Conservation (phyloP, 345 rosid species). For the Litchi chinensis region DNA sequence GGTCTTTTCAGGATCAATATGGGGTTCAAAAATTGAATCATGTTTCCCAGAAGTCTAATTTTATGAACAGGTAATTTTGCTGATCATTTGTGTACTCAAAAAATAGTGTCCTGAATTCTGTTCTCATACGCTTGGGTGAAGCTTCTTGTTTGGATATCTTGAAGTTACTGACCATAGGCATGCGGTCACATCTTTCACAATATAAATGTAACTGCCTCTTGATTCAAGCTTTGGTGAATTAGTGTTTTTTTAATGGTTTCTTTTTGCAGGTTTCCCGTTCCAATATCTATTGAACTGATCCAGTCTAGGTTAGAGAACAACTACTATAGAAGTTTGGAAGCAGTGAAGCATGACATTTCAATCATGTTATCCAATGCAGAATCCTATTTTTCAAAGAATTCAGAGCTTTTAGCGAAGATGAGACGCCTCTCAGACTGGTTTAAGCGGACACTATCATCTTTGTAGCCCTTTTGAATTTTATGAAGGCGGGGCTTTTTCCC, state of each 20-base stretch:
- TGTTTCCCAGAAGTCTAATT: constrained; percentile 65
- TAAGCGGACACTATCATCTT: constrained; percentile 44
- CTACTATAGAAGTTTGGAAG: constrained; percentile 81
- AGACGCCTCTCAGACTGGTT: constrained; percentile 63
- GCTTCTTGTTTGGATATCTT: too few relatives aligned
- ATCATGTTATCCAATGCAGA: constrained; percentile 76
- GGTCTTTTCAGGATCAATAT: constrained; percentile 67
- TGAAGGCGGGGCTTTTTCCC: constrained; percentile 11
- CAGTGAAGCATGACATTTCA: constrained; percentile 68
- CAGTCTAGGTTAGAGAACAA: constrained; percentile 74
- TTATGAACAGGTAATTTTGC: constrained; percentile 70
- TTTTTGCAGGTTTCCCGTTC: constrained; percentile 82
- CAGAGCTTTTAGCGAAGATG: constrained; percentile 56
- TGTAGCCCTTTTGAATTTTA: constrained; percentile 29
- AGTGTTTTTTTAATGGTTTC: not conserved
- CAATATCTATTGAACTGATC: constrained; percentile 71
- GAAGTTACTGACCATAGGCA: not conserved
- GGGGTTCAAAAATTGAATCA: constrained; percentile 82
- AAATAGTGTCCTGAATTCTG: not conserved
- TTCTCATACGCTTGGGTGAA: not conserved
- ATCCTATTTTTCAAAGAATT: constrained; percentile 57
- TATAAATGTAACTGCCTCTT: not conserved
- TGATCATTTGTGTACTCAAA: not conserved
- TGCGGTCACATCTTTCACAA: not conserved
- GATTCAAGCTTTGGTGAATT: not conserved